Evolutionary conservation across 441 rosid species (phyloP).

Genomic region (Adansonia madagascariensis): DNA sequence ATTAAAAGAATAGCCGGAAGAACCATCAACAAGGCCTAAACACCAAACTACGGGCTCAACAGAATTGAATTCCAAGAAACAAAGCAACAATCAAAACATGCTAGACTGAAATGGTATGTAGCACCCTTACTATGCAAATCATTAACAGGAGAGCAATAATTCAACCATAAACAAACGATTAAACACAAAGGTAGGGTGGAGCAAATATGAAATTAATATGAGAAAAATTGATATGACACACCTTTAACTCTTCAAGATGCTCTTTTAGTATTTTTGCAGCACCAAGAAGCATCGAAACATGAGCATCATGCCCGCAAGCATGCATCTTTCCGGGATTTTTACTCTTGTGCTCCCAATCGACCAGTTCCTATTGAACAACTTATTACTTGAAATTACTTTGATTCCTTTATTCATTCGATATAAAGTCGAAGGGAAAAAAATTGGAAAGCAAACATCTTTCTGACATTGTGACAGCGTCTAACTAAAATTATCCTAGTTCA

Average conservation of each 20-base stretch:
- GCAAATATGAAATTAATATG: conserved; percentile 8
- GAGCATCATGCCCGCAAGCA: conserved; percentile 95
- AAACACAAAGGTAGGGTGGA: not conserved
- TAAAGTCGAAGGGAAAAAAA: not conserved
- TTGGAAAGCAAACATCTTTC: not conserved
- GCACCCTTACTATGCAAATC: not conserved
- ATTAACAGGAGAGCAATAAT: not conserved
- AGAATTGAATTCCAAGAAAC: not conserved
- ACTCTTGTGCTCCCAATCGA: conserved; percentile 92
- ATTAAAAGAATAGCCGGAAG: not conserved
- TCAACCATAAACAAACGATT: not conserved
- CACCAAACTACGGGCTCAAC: not conserved
- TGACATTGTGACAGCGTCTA: not conserved
- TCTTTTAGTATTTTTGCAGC: conserved; percentile 83
- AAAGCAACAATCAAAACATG: not conserved
- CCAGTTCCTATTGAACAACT: conserved; percentile 67
- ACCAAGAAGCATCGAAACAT: conserved; percentile 89
- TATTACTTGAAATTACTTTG: not conserved
- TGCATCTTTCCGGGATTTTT: conserved; percentile 87
- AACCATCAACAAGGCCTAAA: not conserved
- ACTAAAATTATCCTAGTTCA: not conserved
- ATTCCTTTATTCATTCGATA: not conserved
- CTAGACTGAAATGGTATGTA: not conserved
- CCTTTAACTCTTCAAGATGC: conserved; percentile 64
- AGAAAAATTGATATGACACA: conserved; percentile 31